A percentile compares a stretch with the other conserved stretches of the same genome.
Evolutionary conservation across 371 early-diverging fungal genomes (phyloP).

Genomic region (Rhizopus delemar): DNA sequence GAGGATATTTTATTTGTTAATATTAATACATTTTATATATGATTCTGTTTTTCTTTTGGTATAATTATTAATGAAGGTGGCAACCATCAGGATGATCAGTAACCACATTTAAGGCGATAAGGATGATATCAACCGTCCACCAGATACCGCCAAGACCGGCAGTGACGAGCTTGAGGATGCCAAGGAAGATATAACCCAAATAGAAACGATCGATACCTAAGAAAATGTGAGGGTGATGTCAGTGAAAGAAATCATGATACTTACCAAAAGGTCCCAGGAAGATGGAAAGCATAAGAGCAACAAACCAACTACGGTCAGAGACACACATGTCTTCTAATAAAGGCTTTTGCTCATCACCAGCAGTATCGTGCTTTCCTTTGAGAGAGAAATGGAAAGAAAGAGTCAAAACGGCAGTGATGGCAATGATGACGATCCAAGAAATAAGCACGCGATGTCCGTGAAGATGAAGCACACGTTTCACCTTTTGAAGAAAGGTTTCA

Average conservation of each 20-base stretch:
- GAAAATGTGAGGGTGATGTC: background rate
- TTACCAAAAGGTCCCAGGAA: conserved; percentile 55
- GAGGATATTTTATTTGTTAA: conserved; percentile 9
- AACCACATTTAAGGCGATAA: conserved; percentile 50
- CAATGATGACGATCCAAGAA: conserved; percentile 40
- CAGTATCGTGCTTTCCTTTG: conserved; percentile 15
- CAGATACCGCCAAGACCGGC: conserved; percentile 54
- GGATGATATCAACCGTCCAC: conserved; percentile 48
- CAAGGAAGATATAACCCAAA: conserved; percentile 57
- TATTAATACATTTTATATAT: conserved; percentile 5
- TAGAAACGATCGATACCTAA: conserved; percentile 66
- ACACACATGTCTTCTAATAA: conserved; percentile 33
- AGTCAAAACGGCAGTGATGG: conserved; percentile 38
- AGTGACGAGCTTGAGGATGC: conserved; percentile 48
- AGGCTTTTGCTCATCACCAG: conserved; percentile 7
- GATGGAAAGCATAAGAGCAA: conserved; percentile 49
- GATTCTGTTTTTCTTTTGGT: background rate
- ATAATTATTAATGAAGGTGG: conserved; percentile 27
- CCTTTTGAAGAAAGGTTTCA: conserved; percentile 34
- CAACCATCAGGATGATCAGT: conserved; percentile 50
- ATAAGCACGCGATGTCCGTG: conserved; percentile 44
- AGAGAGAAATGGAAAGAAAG: conserved; percentile 38
- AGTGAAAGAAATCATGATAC: conserved; percentile 1
- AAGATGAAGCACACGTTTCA: conserved; percentile 30
- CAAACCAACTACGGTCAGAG: conserved; percentile 52